Percentiles rank a stretch among this genome's conserved stretches.
Evolutionary conservation across 2,329 filamentous ascomycete genomes (phyloP).

Genomic region (Madurella fahalii): DNA sequence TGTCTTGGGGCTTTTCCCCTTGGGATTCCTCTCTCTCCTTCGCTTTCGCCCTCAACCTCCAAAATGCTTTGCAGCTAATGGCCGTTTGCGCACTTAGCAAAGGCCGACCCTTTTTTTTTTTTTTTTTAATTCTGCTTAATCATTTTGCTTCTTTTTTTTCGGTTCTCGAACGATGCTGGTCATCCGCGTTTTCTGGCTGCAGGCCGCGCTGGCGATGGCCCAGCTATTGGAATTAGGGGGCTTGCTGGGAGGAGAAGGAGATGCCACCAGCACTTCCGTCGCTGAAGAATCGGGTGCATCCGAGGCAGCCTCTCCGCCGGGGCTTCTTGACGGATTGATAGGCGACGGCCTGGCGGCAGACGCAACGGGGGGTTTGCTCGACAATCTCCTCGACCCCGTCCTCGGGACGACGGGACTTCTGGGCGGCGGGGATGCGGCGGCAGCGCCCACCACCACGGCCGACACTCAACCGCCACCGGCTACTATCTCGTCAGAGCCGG

Average conservation of each 20-base stretch:
- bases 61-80: neutral
- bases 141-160: neutral
- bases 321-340: conserved; percentile 1
- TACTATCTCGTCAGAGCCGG: neutral
- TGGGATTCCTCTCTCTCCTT: neutral
- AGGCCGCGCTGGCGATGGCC: conserved; percentile 18
- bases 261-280: neutral
- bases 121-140: neutral
- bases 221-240: conserved; percentile 12
- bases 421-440: neutral
- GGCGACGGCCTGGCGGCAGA: neutral
- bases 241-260: conserved; percentile 2
- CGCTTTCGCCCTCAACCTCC: neutral
- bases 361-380: neutral
- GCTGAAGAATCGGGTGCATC: conserved; percentile 3
- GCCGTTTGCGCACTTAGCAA: neutral
- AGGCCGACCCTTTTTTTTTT: neutral
- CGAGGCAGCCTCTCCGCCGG: neutral
- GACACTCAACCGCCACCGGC: neutral
- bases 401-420: conserved; percentile 8
- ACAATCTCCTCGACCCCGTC: conserved; percentile 4
- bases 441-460: neutral
- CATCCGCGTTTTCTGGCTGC: conserved; percentile 21
- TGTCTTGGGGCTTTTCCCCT: neutral
- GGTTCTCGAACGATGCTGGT: conserved; percentile 17